Percentiles rank a stretch among this genome's conserved stretches.
These are phyloP conservation scores for Rhodotorula babjevae DNA, from an alignment of 768 basidiomycete genomes.

Conservation along the genomic window DNA sequence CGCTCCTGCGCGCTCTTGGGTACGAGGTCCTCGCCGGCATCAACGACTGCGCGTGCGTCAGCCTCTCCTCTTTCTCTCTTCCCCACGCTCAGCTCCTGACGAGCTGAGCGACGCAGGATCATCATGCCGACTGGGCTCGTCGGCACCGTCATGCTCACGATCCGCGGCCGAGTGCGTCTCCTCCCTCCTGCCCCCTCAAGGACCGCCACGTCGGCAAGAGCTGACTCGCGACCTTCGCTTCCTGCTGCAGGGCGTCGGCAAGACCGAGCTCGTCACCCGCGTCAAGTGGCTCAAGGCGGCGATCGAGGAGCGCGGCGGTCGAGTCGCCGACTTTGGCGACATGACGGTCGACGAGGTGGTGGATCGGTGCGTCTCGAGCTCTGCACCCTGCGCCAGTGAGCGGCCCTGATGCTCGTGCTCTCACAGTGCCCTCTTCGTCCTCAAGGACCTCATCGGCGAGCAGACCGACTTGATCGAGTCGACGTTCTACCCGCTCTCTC, in stretches of 20 bases:
- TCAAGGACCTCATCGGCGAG: conserved; percentile 40
- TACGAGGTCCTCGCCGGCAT: conserved; percentile 40
- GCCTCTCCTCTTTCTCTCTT: background rate
- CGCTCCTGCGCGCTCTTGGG: conserved; percentile 34
- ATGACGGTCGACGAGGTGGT: conserved; percentile 37
- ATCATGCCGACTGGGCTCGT: conserved; percentile 42
- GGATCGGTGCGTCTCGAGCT: conserved; percentile 26
- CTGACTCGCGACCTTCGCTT: too few species aligned
- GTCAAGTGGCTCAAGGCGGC: conserved; percentile 38
- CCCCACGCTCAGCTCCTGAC: too few species aligned
- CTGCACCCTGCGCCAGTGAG: too few species aligned
- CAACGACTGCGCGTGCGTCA: conserved; percentile 28
- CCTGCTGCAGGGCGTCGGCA: conserved; percentile 33
- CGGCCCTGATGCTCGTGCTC: background rate
- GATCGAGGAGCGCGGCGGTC: conserved; percentile 38
- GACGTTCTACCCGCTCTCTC: conserved; percentile 37
- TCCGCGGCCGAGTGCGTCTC: conserved; percentile 34
- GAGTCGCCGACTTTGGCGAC: conserved; percentile 39
- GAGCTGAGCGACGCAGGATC: conserved; percentile 1
- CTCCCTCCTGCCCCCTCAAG: too few species aligned
- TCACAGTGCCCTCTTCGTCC: conserved; percentile 35
- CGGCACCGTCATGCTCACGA: conserved; percentile 39
- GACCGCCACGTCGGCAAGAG: too few species aligned
- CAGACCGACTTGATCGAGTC: conserved; percentile 38
- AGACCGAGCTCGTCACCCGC: conserved; percentile 38